Evolutionary conservation across 495 filamentous ascomycete species (phyloP).

Genomic region (Xylaria flabelliformis): DNA sequence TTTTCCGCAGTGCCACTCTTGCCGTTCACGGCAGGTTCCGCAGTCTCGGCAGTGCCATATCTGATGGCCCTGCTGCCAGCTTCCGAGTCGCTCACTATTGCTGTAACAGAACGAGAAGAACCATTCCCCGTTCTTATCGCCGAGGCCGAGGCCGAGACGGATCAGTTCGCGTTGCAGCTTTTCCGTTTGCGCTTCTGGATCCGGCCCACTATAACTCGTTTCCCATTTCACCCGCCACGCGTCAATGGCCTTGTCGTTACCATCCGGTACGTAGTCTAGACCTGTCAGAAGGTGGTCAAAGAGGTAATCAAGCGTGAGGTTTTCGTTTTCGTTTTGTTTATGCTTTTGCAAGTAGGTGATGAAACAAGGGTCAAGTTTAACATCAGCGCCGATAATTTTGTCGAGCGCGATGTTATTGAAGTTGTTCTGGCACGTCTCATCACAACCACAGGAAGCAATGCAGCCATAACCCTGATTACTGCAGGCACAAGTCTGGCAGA

Average conservation of each 20-base stretch:
- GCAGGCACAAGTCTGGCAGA: slow-evolving; percentile 26
- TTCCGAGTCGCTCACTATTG: slow-evolving; percentile 23
- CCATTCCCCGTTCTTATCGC: slow-evolving; percentile 16
- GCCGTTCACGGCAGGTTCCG: slow-evolving; percentile 20
- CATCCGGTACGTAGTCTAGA: slow-evolving; percentile 27
- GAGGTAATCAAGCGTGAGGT: slow-evolving; percentile 25
- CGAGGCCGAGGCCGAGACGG: slow-evolving; percentile 22
- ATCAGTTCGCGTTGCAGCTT: slow-evolving; percentile 25
- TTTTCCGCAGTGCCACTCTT: slow-evolving; percentile 26
- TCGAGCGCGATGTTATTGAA: slow-evolving; percentile 25
- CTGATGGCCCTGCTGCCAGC: slow-evolving; percentile 28
- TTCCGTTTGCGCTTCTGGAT: slow-evolving; percentile 20
- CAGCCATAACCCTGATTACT: slow-evolving; percentile 28
- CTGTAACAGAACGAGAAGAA: slow-evolving; percentile 28
- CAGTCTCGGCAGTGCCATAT: slow-evolving; percentile 28
- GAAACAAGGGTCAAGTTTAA: slow-evolving; percentile 10
- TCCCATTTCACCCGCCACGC: slow-evolving; percentile 28
- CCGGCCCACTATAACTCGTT: slow-evolving; percentile 21
- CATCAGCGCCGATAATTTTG: slow-evolving; percentile 17
- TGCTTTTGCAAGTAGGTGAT: slow-evolving; percentile 26
- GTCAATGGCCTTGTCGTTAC: slow-evolving; percentile 29
- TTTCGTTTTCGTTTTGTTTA: not conserved
- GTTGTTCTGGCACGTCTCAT: slow-evolving; percentile 28
- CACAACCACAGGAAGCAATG: slow-evolving; percentile 29
- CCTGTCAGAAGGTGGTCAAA: slow-evolving; percentile 25